phyloP scores from a whole-genome alignment of 345 rosid species.

The Dimocarpus longan region DNA sequence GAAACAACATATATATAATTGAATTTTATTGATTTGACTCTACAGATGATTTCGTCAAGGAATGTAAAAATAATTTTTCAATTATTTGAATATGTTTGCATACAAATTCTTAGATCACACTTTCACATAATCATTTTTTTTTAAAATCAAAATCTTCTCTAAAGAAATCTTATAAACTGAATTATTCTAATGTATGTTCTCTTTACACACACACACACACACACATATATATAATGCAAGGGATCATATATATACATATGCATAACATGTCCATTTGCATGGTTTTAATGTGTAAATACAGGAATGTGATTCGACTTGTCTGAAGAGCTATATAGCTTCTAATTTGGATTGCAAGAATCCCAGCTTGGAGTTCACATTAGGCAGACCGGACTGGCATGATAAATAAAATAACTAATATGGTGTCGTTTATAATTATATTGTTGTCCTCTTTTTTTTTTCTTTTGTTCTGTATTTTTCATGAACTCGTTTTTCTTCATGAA shows the following conservation, averaged over 20 bases:
- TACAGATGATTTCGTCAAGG: neutral
- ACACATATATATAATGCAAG: no score
- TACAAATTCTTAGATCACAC: neutral
- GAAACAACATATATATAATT: no score
- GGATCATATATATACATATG: no score
- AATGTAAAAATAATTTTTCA: neutral
- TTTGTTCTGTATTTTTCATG: constrained; percentile 1
- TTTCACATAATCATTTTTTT: neutral
- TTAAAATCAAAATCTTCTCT: neutral
- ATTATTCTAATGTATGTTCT: neutral
- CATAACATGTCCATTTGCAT: neutral
- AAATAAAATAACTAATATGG: constrained; percentile 30
- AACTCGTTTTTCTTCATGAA: neutral
- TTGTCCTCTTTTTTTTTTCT: neutral
- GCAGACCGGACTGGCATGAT: constrained; percentile 73
- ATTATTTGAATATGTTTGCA: no score
- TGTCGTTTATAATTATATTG: neutral
- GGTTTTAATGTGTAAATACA: constrained; percentile 20
- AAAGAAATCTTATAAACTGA: neutral
- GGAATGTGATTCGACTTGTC: constrained; percentile 30
- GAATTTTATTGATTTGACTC: neutral
- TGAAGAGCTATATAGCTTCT: constrained; percentile 38
- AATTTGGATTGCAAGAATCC: constrained; percentile 46
- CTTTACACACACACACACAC: no score
- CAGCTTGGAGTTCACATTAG: constrained; percentile 76